phyloP scores from a whole-genome alignment of 2,329 filamentous ascomycete genomes.

The Fusarium bactridioides region DNA sequence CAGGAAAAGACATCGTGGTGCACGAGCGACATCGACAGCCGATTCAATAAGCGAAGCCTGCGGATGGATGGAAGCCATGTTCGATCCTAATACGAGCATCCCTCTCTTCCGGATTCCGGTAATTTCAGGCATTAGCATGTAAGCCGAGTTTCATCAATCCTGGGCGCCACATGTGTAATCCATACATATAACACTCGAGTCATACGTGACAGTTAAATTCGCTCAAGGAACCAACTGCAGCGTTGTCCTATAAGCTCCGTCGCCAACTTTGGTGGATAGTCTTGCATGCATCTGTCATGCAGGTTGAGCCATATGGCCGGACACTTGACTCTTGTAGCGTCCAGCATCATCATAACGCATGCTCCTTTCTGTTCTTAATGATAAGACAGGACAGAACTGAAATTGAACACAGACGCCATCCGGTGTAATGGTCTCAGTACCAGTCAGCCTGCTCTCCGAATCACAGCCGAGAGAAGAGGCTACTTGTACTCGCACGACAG shows the following conservation, averaged over 20 bases:
- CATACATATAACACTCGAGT: conserved; percentile 6
- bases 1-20: conserved; percentile 30
- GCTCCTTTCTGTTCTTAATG: background rate
- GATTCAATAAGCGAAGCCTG: conserved; percentile 35
- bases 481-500: conserved; percentile 34
- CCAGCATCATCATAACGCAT: background rate
- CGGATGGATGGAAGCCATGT: conserved; percentile 27
- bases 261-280: background rate
- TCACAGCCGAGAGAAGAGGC: conserved; percentile 32
- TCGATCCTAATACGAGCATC: conserved; percentile 14
- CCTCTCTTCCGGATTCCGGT: conserved; percentile 24
- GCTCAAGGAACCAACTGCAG: background rate
- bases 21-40: conserved; percentile 19
- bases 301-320: background rate
- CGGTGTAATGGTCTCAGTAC: conserved; percentile 36
- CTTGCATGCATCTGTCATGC: conserved; percentile 3
- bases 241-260: background rate
- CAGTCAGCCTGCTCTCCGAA: conserved; percentile 30
- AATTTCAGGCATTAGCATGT: background rate
- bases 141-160: conserved; percentile 25
- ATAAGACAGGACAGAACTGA: conserved; percentile 16
- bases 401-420: conserved; percentile 31
- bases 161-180: conserved; percentile 33
- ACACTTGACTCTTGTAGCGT: background rate
- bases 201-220: background rate